Evolutionary conservation across 2,329 filamentous ascomycete genomes (phyloP), one percentile per base, ranked within the genome.

Genomic region (Aspergillus aculeatinus): DNA sequence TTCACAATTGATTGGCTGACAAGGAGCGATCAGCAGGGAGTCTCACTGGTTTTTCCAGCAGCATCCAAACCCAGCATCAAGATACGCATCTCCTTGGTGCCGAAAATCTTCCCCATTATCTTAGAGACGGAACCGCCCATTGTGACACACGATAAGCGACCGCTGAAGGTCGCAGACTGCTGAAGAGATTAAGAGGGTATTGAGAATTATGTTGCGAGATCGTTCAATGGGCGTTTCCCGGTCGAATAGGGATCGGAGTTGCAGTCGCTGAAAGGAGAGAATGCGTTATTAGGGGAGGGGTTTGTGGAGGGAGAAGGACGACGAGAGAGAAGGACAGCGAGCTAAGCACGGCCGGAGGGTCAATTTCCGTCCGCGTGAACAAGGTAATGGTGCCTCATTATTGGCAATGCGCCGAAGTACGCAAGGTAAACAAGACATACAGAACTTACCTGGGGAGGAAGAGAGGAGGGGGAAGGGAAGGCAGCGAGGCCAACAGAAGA

Each of bases 41-140:
- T 67, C 79, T 69, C 72, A 83, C 81, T 98, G 51, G 95, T 99
- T 85, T 99, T 99, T 83, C 95, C 95, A 68, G 95, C 95, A 67
- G 95, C 95, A 81, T 99, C 95, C 71, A 98, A 87, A 71, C 95
- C 95, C 70, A 99, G 85, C 95, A 99, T 99, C 76, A 98, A 83
- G 77, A 99, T 89, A 74, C 94, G 90, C 92, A 98, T 97, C 83
- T 98, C 94, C 85, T 96, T 96, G 69, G 94, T 96, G 80, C 94
- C 94, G 83, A 96, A 98, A 83, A 98, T 91, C 88, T 96, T 96
- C 80, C 91, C 91, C 89, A 97, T 93, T 82, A 97, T 89, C 83
- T 96, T 96, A 72, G 92, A 96, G 78, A 97, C 85, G 80, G 91
- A 89, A 74, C 89, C 90, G 81, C 94, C 94, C 94, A 98, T 98